Conservation (phyloP, 345 rosid genomes). For the Moricandia moricandioides region DNA sequence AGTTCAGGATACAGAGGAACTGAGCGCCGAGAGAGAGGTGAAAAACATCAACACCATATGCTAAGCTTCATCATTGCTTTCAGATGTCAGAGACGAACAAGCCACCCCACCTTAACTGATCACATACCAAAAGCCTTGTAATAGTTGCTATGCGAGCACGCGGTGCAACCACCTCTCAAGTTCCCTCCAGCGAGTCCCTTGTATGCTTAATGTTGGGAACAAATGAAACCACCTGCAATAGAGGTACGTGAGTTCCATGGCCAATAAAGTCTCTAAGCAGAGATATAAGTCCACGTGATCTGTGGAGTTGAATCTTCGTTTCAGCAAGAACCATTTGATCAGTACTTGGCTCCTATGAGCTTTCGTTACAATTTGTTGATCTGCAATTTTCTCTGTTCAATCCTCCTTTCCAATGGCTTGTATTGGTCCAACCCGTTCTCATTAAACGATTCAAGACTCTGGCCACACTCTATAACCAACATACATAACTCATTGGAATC, state of each 20-base stretch:
- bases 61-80: slow-evolving; percentile 53
- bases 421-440: slow-evolving; percentile 7
- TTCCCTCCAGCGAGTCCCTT: slow-evolving; percentile 49
- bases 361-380: slow-evolving; percentile 40
- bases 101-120: neutral
- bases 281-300: slow-evolving; percentile 39
- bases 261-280: slow-evolving; percentile 49
- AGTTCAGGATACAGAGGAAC: slow-evolving; percentile 36
- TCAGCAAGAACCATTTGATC: slow-evolving; percentile 44
- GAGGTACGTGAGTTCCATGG: slow-evolving; percentile 56
- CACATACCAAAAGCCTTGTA: slow-evolving; percentile 53
- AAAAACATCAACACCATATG: slow-evolving; percentile 52
- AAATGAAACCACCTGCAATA: slow-evolving; percentile 48
- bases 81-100: slow-evolving; percentile 42
- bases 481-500: too few relatives aligned
- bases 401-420: slow-evolving; percentile 18
- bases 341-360: slow-evolving; percentile 55
- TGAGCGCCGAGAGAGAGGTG: slow-evolving; percentile 42
- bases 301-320: slow-evolving; percentile 40
- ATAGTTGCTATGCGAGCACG: slow-evolving; percentile 48
- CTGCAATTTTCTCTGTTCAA: slow-evolving; percentile 26
- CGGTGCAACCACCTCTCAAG: slow-evolving; percentile 43
- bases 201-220: slow-evolving; percentile 43
- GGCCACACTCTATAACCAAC: slow-evolving; percentile 25
- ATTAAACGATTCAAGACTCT: slow-evolving; percentile 10